Conservation (phyloP, 495 filamentous ascomycete species). For the Penicillium taxi region DNA sequence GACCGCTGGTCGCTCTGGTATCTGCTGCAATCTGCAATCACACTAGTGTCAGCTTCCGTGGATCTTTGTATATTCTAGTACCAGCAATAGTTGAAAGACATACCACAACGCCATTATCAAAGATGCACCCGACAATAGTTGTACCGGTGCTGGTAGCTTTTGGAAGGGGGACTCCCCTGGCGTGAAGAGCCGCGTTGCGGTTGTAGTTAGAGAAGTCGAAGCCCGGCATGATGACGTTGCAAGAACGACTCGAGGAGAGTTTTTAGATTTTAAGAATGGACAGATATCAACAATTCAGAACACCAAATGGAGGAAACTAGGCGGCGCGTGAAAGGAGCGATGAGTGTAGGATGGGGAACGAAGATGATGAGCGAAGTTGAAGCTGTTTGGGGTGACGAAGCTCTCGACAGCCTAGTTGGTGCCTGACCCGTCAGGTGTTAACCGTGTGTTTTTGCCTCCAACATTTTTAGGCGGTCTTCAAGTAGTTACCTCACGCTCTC, state of each 20-base stretch:
- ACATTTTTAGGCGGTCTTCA: conserved; percentile 15
- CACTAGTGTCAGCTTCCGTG: conserved; percentile 13
- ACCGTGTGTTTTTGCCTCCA: conserved; percentile 30
- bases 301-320: neutral
- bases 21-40: conserved; percentile 77
- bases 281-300: too few relatives aligned
- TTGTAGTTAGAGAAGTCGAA: conserved; percentile 99
- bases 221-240: conserved; percentile 69
- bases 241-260: conserved; percentile 15
- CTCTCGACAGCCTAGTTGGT: conserved; percentile 32
- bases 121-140: conserved; percentile 98
- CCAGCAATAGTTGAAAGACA: conserved; percentile 19
- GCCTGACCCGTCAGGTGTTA: conserved; percentile 28
- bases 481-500: conserved; percentile 3
- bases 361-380: conserved; percentile 1
- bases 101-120: conserved; percentile 90
- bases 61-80: neutral
- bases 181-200: conserved; percentile 92
- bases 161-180: conserved; percentile 83
- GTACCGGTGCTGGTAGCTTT: conserved; percentile 99
- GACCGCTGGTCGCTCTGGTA: conserved; percentile 93
- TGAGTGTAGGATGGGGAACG: too few relatives aligned
- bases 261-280: neutral
- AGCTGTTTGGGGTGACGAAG: conserved; percentile 38
- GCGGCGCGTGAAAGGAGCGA: conserved; percentile 10